A percentile compares a stretch with the other conserved stretches of the same genome.
Conservation (phyloP, 768 basidiomycete genomes). For the Porpolomopsis calyptriformis region DNA sequence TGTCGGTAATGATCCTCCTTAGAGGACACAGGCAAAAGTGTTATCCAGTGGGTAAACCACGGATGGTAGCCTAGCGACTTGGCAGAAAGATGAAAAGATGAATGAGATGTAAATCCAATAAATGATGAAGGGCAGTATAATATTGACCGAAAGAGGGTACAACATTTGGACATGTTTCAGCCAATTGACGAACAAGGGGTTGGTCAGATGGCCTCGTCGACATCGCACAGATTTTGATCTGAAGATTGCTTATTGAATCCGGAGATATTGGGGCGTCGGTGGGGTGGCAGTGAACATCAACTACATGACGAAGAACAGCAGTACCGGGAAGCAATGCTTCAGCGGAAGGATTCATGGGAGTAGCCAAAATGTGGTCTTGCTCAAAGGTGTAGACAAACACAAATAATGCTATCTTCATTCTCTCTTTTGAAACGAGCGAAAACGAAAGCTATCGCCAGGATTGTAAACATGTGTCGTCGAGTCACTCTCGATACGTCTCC, state of each 20-base stretch:
- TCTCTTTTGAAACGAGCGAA: neutral
- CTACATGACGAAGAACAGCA: constrained; percentile 52
- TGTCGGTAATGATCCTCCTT: constrained; percentile 68
- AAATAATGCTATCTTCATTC: neutral
- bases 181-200: constrained; percentile 54
- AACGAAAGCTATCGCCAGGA: neutral
- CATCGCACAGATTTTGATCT: constrained; percentile 78
- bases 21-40: constrained; percentile 29
- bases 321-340: neutral
- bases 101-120: neutral
- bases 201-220: constrained; percentile 61
- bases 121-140: neutral
- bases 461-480: constrained; percentile 26
- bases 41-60: constrained; percentile 82
- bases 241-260: constrained; percentile 42
- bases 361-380: no score
- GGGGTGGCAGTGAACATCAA: constrained; percentile 90
- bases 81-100: constrained; percentile 4
- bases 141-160: constrained; percentile 82
- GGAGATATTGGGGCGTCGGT: constrained; percentile 50
- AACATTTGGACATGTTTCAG: constrained; percentile 51
- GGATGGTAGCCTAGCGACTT: constrained; percentile 70
- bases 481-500: constrained; percentile 31
- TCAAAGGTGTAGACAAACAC: no score
- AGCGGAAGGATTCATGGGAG: no score